Evolutionary conservation across 2,329 filamentous ascomycete species (phyloP), one percentile per base, ranked within the genome.

Genomic region (Scleromitrula shiraiana): DNA sequence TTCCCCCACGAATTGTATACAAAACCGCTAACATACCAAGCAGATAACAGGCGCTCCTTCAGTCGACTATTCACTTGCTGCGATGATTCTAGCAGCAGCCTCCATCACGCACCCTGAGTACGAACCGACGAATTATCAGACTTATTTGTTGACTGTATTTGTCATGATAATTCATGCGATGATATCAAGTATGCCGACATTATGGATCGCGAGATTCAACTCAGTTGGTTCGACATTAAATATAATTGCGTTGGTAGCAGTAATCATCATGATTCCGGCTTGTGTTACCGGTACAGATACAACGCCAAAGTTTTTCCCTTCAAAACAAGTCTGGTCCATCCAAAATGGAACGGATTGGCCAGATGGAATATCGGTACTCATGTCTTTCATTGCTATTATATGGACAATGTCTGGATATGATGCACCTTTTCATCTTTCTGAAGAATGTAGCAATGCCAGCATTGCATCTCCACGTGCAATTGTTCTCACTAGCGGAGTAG

Each of bases 401-500:
- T 84, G 80, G 80, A 83, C 80, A 5, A 82, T 81, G 74, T 72
- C 72, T 5, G 80, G 81, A 33, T 85, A 84, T 60, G 82, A 85
- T 63, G 74, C 74, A 0, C 78, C 82, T 0, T 87, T 87, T 63
- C 83, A 88, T 65, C 65, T 88, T n/a, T 75, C 79, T 3, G 83
- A 88, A 60, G 83, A 88, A 64, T 88, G 83, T 64, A 81, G 78
- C 51, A 88, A 88, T 56, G 83, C 84, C 23, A 80, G 77, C 55
- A 67, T 87, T 38, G 83, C 84, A 24, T 77, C 81, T 8, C 83
- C 83, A 0, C 76, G 83, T 10, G 83, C 83, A 7, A 88, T 88
- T 44, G 77, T 86, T 30, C 69, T 87, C 60, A 88, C 84, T 0
- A 80, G 80, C 1, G 76, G 68, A 2, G 70, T 82, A 2, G 84